Evolutionary conservation across 805 yeast genomes (phyloP), one percentile per base, ranked within the genome.

Genomic region (Suhomyces canberraensis): DNA sequence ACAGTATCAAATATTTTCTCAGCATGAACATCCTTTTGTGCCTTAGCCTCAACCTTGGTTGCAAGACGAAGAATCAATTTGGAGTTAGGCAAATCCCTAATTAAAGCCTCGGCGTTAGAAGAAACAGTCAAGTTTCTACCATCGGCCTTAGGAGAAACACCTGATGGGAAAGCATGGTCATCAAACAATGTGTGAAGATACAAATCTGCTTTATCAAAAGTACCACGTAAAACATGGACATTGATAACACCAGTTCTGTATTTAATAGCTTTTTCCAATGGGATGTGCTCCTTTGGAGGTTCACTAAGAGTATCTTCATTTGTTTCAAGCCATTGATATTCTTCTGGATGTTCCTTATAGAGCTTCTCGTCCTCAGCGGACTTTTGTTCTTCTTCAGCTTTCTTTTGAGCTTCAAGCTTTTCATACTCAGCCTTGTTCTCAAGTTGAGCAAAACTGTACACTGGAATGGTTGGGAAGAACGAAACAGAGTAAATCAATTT

Each of bases 11-110:
- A 71, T 4, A 63, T 55, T 38, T 64, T 64, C 48, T 81, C 86
- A 4, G 68, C 63, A 15, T 78, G 40, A 19, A 85, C 52, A 25
- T 81, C 79, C 29, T 69, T 69, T 8, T 61, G 57, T 16, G 62
- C 63, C 19, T 59, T 68, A 11, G 76, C 78, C 22, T 69, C 67
- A 14, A 67, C 70, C 35, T 66, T 73, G 38, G 71, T 75, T 1
- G 84, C 59, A n/a, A 79, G 53, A 55, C 91, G 71, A 45, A 85
- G 61, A 25, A 77, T 59, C 29, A 77, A 45, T 32, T 59, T 66
- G 25, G 89, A 81, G 53, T 83, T 71, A 28, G 75, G 73, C 49
- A 85, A 69, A 55, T 85, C 93, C 57, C 95, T 76, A 33, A 85
- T 68, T 46, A 84, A 84, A 0, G 75, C 76, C 41, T 72, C 76